Evolutionary conservation across 495 filamentous ascomycete species (phyloP), one percentile per base, ranked within the genome.

Genomic region (Penicillium verhagenii): DNA sequence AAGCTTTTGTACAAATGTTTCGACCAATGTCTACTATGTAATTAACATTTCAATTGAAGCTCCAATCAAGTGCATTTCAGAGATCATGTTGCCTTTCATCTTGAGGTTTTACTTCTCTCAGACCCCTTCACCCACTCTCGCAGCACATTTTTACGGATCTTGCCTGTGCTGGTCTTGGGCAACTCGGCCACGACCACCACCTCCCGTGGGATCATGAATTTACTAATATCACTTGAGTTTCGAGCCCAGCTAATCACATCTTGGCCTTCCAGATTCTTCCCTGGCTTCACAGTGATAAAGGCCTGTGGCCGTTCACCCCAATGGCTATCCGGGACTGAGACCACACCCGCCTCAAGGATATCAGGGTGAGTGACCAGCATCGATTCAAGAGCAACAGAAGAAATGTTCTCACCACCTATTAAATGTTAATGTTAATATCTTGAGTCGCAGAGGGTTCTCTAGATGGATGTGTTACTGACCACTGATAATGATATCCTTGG

Each of bases 401-500:
- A 96, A 50, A 98, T 97, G 65, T 98, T 98, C 68, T 98, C 94
- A 50, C 94, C 94, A 44, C 94, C 91, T 94, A 48, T 10, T 51
- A 24, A 48, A 45, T 18, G 61, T 37, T 67, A 37, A 54, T 21
- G 38, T 21, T 21, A 42, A 19, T 0, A 2, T 21, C 28, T 35
- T 13, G 13, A 14, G 16, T 6, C 16, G 33, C 6, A 14, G 11
- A 1, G 14, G 16, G 20, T 48, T 26, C 6, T 19, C 25, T 5
- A n/a, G n/a, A 31, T 19, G 21, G 11, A 18, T n/a, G 10, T n/a
- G 42, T 10, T 18, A 73, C 82, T 50, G 78, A 92, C 91, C 94
- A 57, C 91, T 96, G 55, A 98, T 98, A 47, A 98, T 97, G 42
- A 98, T 97, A 67, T 98, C 94, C 74, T 97, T 98, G 4, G 90